These are phyloP conservation scores for Sporisorium iseilematis-ciliati DNA, from an alignment of 1,284 basidiomycete species.

Conservation along the genomic window DNA sequence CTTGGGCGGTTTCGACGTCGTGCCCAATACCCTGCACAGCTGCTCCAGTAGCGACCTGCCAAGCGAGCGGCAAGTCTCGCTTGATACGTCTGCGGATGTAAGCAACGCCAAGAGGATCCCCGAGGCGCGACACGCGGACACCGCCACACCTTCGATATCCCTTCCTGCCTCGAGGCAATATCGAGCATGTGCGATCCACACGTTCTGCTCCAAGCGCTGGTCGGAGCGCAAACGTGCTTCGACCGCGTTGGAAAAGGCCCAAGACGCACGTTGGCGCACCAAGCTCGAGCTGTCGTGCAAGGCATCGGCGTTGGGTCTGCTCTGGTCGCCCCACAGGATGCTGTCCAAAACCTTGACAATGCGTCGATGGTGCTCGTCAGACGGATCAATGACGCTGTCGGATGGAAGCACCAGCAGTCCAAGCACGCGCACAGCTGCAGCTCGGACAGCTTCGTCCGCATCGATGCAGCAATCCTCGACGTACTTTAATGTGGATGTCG, in stretches of 20 bases:
- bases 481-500: conserved; percentile 13
- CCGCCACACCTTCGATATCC: conserved; percentile 41
- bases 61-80: neutral
- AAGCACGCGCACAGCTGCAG: conserved; percentile 36
- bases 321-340: conserved; percentile 10
- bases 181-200: conserved; percentile 16
- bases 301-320: neutral
- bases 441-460: conserved; percentile 32
- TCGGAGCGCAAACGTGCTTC: conserved; percentile 20
- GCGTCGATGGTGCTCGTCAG: neutral
- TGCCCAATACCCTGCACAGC: conserved; percentile 27
- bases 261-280: conserved; percentile 42
- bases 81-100: neutral
- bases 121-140: conserved; percentile 34
- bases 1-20: conserved; percentile 40
- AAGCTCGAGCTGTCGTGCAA: conserved; percentile 36
- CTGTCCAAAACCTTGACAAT: neutral
- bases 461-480: conserved; percentile 7
- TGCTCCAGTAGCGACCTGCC: conserved; percentile 17
- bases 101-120: conserved; percentile 31
- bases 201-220: neutral
- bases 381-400: neutral
- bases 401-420: conserved; percentile 40
- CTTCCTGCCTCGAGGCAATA: conserved; percentile 32
- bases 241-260: conserved; percentile 32